A percentile compares a stretch with the other conserved stretches of the same genome.
These are phyloP conservation scores for Xylaria sp. DNA, from an alignment of 2,329 filamentous ascomycete species.

Conservation along the genomic window DNA sequence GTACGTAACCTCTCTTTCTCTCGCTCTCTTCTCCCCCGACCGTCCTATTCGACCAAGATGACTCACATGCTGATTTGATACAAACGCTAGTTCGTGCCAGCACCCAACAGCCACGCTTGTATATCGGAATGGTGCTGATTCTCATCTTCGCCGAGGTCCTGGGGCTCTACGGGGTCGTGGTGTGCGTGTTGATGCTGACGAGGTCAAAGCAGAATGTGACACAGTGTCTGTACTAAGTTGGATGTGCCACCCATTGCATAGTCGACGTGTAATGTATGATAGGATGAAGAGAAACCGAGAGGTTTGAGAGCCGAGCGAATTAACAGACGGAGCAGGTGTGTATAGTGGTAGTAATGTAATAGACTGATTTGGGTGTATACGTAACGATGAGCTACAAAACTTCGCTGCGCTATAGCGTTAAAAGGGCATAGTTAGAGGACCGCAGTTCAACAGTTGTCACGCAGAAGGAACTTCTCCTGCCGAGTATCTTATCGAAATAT, in stretches of 20 bases:
- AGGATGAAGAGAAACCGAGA: neutral
- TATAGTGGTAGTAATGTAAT: neutral
- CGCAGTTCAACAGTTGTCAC: constrained; percentile 4
- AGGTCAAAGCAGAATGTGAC: constrained; percentile 55
- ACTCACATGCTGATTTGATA: neutral
- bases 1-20: constrained; percentile 43
- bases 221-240: constrained; percentile 52
- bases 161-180: constrained; percentile 51
- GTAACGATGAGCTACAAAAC: neutral
- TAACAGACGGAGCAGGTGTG: neutral
- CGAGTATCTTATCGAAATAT: constrained; percentile 5
- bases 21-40: neutral
- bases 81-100: constrained; percentile 55
- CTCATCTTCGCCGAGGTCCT: constrained; percentile 61
- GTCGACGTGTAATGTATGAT: neutral
- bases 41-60: neutral
- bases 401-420: neutral
- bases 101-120: constrained; percentile 59
- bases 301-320: neutral
- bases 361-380: neutral
- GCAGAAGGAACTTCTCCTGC: constrained; percentile 2
- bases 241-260: neutral
- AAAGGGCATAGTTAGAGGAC: neutral
- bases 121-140: constrained; percentile 60
- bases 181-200: constrained; percentile 62